These are phyloP conservation scores for Saccharomyces hybrid DNA, from an alignment of 1,139 yeast genomes.

Conservation along the genomic window DNA sequence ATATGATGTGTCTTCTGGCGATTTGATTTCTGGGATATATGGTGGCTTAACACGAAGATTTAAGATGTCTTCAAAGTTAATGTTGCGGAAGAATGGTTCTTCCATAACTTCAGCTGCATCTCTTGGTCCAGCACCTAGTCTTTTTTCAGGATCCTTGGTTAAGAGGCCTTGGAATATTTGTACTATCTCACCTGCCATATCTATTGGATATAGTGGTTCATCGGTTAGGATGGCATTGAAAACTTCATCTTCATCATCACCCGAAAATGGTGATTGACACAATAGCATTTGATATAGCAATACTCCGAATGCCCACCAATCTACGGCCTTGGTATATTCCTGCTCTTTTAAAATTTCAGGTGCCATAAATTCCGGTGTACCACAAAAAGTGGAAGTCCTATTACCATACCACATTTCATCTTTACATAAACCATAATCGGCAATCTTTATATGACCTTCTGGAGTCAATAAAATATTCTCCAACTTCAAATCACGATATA, in stretches of 20 bases:
- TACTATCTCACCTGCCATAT: conserved; percentile 96
- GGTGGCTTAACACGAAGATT: conserved; percentile 76
- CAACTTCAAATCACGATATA: conserved; percentile 90
- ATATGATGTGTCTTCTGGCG: conserved; percentile 86
- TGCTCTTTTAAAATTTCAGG: conserved; percentile 94
- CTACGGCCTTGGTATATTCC: conserved; percentile 87
- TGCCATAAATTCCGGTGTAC: conserved; percentile 99
- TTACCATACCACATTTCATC: conserved; percentile 90
- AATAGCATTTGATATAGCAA: conserved; percentile 89
- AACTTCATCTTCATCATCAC: conserved; percentile 97
- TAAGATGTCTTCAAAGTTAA: conserved; percentile 80
- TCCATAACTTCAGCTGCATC: conserved; percentile 94
- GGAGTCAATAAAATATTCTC: conserved; percentile 86
- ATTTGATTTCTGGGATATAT: conserved; percentile 66
- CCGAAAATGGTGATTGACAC: conserved; percentile 95
- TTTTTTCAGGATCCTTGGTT: conserved; percentile 75
- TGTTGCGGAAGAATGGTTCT: conserved; percentile 86
- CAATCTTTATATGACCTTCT: conserved; percentile 93
- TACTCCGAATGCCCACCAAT: conserved; percentile 99
- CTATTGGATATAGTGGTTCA: conserved; percentile 93
- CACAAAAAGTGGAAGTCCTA: conserved; percentile 93
- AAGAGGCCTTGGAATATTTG: conserved; percentile 83
- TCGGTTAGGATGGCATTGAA: conserved; percentile 94
- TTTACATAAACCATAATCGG: conserved; percentile 94
- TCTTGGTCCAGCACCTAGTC: conserved; percentile 78